These are phyloP conservation scores for Arthromyces matolae DNA, from an alignment of 768 basidiomycete species.

Conservation along the genomic window DNA sequence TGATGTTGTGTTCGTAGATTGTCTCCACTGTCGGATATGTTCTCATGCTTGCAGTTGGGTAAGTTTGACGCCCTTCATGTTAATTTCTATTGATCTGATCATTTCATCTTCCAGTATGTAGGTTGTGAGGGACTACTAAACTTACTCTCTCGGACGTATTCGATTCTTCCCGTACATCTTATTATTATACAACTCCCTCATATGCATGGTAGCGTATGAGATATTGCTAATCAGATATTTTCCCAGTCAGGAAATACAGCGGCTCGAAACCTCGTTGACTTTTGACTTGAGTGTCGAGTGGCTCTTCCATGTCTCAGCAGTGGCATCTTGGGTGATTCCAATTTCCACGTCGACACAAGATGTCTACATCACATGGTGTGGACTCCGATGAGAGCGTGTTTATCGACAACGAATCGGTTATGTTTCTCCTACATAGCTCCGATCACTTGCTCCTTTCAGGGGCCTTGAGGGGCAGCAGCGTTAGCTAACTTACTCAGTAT, in stretches of 20 bases:
- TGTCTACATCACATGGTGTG: constrained; percentile 11
- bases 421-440: constrained; percentile 5
- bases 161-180: too few relatives aligned
- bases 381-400: constrained; percentile 13
- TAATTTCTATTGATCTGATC: background rate
- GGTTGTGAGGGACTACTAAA: background rate
- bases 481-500: too few relatives aligned
- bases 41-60: constrained; percentile 73
- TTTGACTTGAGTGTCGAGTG: background rate
- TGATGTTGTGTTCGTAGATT: constrained; percentile 43
- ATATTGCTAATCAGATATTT: too few relatives aligned
- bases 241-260: too few relatives aligned
- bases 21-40: constrained; percentile 83
- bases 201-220: too few relatives aligned
- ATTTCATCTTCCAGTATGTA: constrained; percentile 4
- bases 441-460: constrained; percentile 6
- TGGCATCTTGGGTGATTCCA: too few relatives aligned
- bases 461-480: background rate
- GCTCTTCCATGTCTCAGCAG: constrained; percentile 13
- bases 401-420: constrained; percentile 12
- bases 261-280: background rate
- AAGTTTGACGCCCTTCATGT: constrained; percentile 23
- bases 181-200: too few relatives aligned
- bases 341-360: too few relatives aligned
- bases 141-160: too few relatives aligned